Evolutionary conservation across 139 green algal genomes (phyloP), one percentile per base, ranked within the genome.

Genomic region (Yamagishiella unicocca): DNA sequence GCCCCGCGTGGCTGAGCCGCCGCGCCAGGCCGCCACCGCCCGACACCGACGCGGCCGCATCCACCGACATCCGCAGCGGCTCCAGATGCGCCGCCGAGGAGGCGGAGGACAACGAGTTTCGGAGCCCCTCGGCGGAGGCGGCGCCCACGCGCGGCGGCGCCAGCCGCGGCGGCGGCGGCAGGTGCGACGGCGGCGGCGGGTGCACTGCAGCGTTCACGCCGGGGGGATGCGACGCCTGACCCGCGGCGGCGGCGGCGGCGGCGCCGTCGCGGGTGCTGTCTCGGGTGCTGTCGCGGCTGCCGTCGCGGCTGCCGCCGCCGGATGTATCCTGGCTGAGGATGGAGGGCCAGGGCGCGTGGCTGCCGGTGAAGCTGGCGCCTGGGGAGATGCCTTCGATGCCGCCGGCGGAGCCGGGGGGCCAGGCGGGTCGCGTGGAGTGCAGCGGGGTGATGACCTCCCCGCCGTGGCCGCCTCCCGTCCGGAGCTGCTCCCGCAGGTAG

Each of bases 401-500:
- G 17, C 70, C 70, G 70, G 70, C 38, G 22, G 35, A 68, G 37
- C 21, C 25, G 21, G 27, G 53, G 33, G 50, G 53, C 54, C 54
- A 61, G 35, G 55, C 77, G 78, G 78, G 27, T 19, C 58, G 37
- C n/a, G n/a, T 29, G n/a, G 31, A 29, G n/a, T 82, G 55, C 14
- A 71, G 58, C 58, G 79, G 58, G 24, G 77, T 72, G 55, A 21
- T 33, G 25, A 67, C 38, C 6, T 31, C 22, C 29, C 40, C 33
- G n/a, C n/a, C 8, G 74, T 43, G 29, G 33, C 38, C 37, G 61
- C 80, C 80, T 0, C 91, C 89, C 37, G 76, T 29, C 22, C 74
- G 80, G 1, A 93, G 29, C 81, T 92, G 82, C 81, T 94, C 93
- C 76, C 91, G 82, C 54, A 95, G 81, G 87, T 93, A 91, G 0